Conservation (phyloP, 2,329 filamentous ascomycete genomes). For the Periglandula ipomoeae region DNA sequence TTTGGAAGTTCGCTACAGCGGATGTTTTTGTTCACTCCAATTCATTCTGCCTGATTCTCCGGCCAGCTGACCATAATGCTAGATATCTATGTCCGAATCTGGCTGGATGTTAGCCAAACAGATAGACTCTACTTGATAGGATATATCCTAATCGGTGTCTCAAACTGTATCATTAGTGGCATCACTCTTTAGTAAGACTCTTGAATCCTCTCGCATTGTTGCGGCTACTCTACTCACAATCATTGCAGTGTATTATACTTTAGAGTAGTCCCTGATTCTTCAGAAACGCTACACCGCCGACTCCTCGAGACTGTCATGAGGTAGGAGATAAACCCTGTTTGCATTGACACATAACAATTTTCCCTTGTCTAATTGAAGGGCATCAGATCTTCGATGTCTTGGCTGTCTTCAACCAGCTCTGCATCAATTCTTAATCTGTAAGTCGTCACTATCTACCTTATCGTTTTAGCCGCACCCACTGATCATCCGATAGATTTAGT, state of each 20-base stretch:
- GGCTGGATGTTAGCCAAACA: background rate
- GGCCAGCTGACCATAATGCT: background rate
- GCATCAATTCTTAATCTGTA: constrained; percentile 1
- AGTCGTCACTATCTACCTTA: background rate
- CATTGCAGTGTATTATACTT: background rate
- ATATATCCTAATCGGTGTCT: background rate
- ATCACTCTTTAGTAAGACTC: background rate
- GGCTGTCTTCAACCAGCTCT: background rate
- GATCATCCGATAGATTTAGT: constrained; percentile 7
- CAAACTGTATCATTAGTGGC: background rate
- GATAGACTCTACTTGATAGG: background rate
- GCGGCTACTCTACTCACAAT: background rate
- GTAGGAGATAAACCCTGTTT: background rate
- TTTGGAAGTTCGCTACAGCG: background rate
- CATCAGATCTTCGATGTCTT: background rate
- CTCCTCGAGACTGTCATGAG: constrained; percentile 1
- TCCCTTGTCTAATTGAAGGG: background rate
- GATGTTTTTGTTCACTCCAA: background rate
- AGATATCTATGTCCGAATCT: constrained; percentile 4
- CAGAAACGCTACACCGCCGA: background rate
- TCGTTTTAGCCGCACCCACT: no score
- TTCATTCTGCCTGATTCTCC: background rate
- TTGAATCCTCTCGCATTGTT: background rate
- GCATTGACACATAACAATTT: no score
- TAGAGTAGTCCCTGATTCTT: background rate